Conservation (phyloP, 1,139 yeast genomes). For the Meyerozyma sp. region DNA sequence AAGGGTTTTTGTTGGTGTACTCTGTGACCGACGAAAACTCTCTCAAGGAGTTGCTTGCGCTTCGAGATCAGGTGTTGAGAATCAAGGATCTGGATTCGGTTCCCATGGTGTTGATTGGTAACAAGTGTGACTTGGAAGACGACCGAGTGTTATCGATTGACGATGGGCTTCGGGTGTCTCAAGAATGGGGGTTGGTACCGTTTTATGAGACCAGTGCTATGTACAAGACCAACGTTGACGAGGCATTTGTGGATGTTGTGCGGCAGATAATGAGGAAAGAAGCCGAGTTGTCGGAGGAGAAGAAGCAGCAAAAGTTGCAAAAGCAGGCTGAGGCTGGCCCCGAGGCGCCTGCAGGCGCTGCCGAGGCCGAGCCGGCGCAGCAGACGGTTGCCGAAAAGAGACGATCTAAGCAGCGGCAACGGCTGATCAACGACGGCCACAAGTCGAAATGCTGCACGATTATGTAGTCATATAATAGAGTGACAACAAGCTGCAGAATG, state of each 20-base stretch:
- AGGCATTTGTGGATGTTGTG: constrained; percentile 84
- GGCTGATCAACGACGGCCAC: neutral
- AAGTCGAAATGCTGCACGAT: neutral
- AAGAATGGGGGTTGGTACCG: constrained; percentile 82
- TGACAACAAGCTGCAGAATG: too few species aligned
- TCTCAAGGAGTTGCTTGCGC: constrained; percentile 71
- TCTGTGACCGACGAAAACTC: constrained; percentile 86
- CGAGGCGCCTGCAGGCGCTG: neutral
- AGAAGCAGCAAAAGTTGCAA: constrained; percentile 40
- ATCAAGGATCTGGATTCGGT: constrained; percentile 77
- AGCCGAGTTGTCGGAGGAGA: constrained; percentile 44
- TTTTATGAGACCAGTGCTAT: constrained; percentile 94
- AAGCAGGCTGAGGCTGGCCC: constrained; percentile 17
- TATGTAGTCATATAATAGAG: neutral
- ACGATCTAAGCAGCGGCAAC: neutral
- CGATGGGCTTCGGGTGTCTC: constrained; percentile 79
- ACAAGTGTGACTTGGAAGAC: constrained; percentile 74
- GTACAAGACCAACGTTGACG: constrained; percentile 84
- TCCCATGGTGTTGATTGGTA: constrained; percentile 86
- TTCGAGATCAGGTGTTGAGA: constrained; percentile 82
- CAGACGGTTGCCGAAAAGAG: neutral
- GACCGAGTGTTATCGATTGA: constrained; percentile 74
- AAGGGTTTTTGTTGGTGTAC: constrained; percentile 61
- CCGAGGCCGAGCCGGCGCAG: neutral
- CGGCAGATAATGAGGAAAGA: constrained; percentile 82